Evolutionary conservation across 2,329 filamentous ascomycete species (phyloP), one percentile per base, ranked within the genome.

Genomic region (Penicillium oxalicum): DNA sequence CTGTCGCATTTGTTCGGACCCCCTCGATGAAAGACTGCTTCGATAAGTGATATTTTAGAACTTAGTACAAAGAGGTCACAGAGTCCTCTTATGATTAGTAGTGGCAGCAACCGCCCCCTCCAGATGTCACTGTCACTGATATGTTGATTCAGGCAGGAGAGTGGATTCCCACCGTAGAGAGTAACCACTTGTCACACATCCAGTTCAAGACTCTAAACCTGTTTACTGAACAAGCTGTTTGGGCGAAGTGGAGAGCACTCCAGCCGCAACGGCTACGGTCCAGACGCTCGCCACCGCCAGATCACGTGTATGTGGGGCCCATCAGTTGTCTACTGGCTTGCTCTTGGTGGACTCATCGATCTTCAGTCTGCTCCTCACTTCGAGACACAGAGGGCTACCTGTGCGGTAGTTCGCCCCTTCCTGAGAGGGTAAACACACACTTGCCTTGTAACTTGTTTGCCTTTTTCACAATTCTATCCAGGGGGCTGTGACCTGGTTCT

Each of bases 261-360:
- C 12, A 28, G 40, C 40, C 13, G 36, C 28, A 42, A 25, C 26
- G 33, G 29, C 40, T 27, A 39, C 18, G 24, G 46, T 50, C 44
- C 27, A 52, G 44, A 35, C 39, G 26, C 35, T 54, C 13, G 53
- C 53, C 53, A 55, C 49, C 8, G n/a, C 25, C n/a, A 12, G 35
- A 27, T 55, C 49, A 55, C 51, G 53, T 55, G 53, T 28, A 9
- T 40, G 53, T 51, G 53, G 51, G 44, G 41, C 38, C 12, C 12
- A 33, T 36, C 37, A 9, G 40, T 28, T 45, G 38, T 45, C 25
- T 24, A 24, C 35, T 13, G 33, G 42, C 41, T 44, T 44, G 41
- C 5, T 25, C 25, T 18, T 26, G 4, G 18, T 43, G 25, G 25
- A 26, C 40, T 43, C 34, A 28, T 27, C 26, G 32, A 5, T 0